A percentile compares a stretch with the other conserved stretches of the same genome.
These are phyloP conservation scores for Neopestalotiopsis sp. DNA, from an alignment of 2,329 filamentous ascomycete genomes.

Conservation along the genomic window DNA sequence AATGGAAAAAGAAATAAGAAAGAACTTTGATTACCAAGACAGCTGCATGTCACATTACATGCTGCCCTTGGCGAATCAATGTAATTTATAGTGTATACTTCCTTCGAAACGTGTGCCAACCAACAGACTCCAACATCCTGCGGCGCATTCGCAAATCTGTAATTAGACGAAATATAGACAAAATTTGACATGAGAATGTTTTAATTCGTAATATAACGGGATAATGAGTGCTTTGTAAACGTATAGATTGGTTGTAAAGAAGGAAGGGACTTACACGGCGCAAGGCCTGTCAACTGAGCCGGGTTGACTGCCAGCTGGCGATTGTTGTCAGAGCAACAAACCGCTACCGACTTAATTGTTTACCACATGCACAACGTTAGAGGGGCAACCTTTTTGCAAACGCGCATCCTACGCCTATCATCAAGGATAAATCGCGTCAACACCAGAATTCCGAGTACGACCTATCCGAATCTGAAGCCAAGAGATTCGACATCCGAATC, in stretches of 20 bases:
- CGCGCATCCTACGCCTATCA: neutral
- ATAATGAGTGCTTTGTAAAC: neutral
- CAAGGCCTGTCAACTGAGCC: neutral
- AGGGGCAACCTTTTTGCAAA: neutral
- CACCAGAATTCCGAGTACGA: neutral
- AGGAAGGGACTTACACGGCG: neutral
- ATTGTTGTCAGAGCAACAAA: slow-evolving; percentile 18
- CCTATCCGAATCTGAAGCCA: neutral
- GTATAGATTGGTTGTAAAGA: neutral
- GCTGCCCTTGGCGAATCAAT: too few species aligned
- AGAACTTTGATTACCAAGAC: too few species aligned
- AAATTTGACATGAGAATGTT: too few species aligned
- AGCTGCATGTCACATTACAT: too few species aligned
- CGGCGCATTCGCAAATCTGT: too few species aligned
- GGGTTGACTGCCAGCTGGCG: slow-evolving; percentile 1
- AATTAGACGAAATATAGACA: too few species aligned
- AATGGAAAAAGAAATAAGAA: too few species aligned
- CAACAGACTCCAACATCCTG: too few species aligned
- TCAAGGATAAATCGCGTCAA: neutral
- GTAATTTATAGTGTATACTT: too few species aligned
- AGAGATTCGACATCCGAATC: neutral
- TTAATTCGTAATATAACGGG: neutral
- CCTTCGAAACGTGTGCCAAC: too few species aligned
- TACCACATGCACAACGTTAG: neutral
- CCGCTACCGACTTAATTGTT: neutral